These are phyloP conservation scores for Colletotrichum aenigma DNA, from an alignment of 2,329 filamentous ascomycete species.

Conservation along the genomic window DNA sequence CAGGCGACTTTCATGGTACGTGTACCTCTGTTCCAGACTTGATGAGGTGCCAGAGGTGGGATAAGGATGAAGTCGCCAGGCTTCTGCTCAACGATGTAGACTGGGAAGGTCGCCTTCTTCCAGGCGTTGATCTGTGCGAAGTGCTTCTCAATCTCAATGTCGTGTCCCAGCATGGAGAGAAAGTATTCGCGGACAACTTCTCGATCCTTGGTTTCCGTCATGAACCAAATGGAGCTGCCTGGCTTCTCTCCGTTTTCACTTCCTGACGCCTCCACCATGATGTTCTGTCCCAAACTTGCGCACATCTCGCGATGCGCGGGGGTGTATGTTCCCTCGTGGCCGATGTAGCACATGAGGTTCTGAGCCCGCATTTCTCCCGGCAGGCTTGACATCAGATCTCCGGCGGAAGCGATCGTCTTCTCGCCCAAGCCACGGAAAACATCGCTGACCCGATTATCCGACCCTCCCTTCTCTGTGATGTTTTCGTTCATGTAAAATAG, in stretches of 20 bases:
- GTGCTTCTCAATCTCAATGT: constrained; percentile 95
- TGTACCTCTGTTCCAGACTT: constrained; percentile 97
- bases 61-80: constrained; percentile 93
- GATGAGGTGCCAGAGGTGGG: constrained; percentile 90
- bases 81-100: constrained; percentile 90
- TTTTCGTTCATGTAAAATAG: constrained; percentile 91
- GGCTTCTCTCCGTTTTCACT: constrained; percentile 75
- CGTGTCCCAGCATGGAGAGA: constrained; percentile 88
- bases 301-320: constrained; percentile 98
- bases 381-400: constrained; percentile 94
- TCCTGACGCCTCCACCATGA: constrained; percentile 93
- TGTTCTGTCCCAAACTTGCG: constrained; percentile 92
- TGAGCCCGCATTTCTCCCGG: constrained; percentile 87
- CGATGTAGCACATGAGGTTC: constrained; percentile 98
- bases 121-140: constrained; percentile 96
- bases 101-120: constrained; percentile 92
- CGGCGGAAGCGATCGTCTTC: constrained; percentile 69
- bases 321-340: constrained; percentile 96
- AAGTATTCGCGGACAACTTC: constrained; percentile 93
- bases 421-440: constrained; percentile 53
- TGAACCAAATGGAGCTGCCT: constrained; percentile 96
- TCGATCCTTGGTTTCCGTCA: constrained; percentile 95
- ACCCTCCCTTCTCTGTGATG: constrained; percentile 51
- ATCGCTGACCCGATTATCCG: constrained; percentile 25
- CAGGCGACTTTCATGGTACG: constrained; percentile 97